Evolutionary conservation across 2,329 filamentous ascomycete species (phyloP).

Genomic region (Aspergillus melleus): DNA sequence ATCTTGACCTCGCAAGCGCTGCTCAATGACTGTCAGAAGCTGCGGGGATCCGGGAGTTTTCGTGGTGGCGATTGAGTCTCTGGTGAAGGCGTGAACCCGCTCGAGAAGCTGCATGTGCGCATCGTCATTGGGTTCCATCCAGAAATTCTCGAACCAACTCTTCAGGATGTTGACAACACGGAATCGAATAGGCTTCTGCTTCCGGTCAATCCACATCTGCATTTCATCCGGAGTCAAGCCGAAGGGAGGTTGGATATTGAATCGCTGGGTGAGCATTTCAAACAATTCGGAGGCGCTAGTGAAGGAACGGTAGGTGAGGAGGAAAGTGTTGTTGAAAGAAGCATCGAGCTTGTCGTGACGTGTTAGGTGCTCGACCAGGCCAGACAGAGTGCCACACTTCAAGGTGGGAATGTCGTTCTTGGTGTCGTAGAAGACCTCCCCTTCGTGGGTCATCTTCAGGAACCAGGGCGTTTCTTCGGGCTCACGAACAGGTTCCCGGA

Average conservation of each 20-base stretch:
- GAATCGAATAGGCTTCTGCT: constrained; percentile 94
- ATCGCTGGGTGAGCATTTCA: constrained; percentile 86
- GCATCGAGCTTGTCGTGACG: constrained; percentile 94
- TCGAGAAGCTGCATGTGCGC: constrained; percentile 81
- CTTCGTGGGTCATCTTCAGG: constrained; percentile 81
- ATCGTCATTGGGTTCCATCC: constrained; percentile 95
- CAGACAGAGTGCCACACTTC: constrained; percentile 84
- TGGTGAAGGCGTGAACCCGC: constrained; percentile 85
- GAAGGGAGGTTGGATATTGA: constrained; percentile 87
- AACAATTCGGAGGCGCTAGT: constrained; percentile 88
- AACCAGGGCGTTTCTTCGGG: constrained; percentile 81
- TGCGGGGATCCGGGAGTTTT: constrained; percentile 86
- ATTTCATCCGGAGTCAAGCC: constrained; percentile 74
- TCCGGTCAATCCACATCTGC: constrained; percentile 85
- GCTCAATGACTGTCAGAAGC: constrained; percentile 82
- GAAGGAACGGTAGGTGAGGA: constrained; percentile 94
- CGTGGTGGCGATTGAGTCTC: constrained; percentile 87
- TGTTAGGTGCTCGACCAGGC: constrained; percentile 90
- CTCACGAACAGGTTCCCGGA: constrained; percentile 47
- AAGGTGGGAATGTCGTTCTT: constrained; percentile 75
- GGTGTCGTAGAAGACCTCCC: constrained; percentile 84
- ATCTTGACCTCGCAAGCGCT: constrained; percentile 84
- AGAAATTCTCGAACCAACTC: constrained; percentile 97
- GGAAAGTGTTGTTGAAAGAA: constrained; percentile 95
- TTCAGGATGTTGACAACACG: constrained; percentile 97